phyloP scores from a whole-genome alignment of 305 asterid species.

The Nicotiana rustica region DNA sequence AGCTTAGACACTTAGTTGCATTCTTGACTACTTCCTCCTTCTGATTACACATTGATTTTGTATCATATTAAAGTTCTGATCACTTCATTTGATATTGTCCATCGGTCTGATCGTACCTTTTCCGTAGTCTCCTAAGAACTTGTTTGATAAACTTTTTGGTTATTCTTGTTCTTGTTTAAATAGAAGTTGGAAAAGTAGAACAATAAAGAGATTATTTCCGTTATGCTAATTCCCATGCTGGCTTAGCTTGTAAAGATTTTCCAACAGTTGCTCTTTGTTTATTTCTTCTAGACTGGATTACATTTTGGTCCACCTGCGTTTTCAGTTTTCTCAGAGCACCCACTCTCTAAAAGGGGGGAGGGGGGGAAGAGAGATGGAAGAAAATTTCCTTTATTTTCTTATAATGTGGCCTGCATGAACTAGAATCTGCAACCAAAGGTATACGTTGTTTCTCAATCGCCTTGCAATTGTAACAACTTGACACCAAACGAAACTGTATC shows the following conservation, averaged over 20 bases:
- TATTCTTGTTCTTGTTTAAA: constrained; percentile 1
- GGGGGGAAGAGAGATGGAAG: background rate
- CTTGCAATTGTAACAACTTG: background rate
- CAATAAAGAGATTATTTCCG: background rate
- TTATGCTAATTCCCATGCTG: background rate
- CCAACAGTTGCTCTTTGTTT: background rate
- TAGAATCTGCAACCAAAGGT: constrained; percentile 22
- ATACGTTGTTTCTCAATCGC: background rate
- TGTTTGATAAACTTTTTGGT: background rate
- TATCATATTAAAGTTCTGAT: background rate
- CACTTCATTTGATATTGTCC: background rate
- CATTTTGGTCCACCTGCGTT: background rate
- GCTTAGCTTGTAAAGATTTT: constrained; percentile 27
- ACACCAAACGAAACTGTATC: constrained; percentile 6
- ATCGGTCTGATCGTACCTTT: background rate
- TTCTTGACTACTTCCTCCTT: background rate
- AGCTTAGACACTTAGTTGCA: background rate
- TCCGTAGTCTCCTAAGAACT: constrained; percentile 18
- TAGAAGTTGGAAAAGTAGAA: constrained; percentile 18
- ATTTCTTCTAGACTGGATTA: background rate
- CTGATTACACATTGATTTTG: background rate
- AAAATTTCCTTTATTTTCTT: background rate
- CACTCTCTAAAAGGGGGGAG: background rate
- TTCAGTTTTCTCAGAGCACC: background rate
- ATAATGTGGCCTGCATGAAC: constrained; percentile 17